Percentiles rank a stretch among this genome's conserved stretches.
These are phyloP conservation scores for Rhododendron kiyosumense DNA, from an alignment of 148 eudicot species.

Conservation along the genomic window DNA sequence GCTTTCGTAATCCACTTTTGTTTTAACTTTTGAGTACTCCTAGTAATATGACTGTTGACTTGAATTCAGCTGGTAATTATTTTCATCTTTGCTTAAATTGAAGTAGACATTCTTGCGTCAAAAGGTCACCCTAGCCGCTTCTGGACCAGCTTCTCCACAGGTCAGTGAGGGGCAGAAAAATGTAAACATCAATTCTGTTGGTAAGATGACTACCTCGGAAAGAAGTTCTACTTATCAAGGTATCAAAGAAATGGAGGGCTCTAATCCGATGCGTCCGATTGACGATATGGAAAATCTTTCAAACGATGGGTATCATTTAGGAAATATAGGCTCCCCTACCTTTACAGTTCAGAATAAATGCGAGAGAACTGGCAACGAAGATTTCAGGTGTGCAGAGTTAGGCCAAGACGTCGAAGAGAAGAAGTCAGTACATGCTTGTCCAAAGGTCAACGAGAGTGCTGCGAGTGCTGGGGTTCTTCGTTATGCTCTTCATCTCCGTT, in stretches of 20 bases:
- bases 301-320: neutral
- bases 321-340: neutral
- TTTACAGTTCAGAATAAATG: slow-evolving; percentile 5
- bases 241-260: slow-evolving; percentile 11
- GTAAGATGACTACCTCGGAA: slow-evolving; percentile 6
- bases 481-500: slow-evolving; percentile 88
- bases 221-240: slow-evolving; percentile 6
- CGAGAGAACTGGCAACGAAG: slow-evolving; percentile 14
- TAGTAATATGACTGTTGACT: neutral
- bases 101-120: slow-evolving; percentile 84
- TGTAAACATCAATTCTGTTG: slow-evolving; percentile 13
- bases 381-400: slow-evolving; percentile 11
- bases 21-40: neutral
- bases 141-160: slow-evolving; percentile 21
- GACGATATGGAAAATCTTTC: neutral
- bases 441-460: slow-evolving; percentile 32
- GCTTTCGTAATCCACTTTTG: neutral
- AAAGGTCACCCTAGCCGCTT: slow-evolving; percentile 55
- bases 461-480: slow-evolving; percentile 52
- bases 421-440: slow-evolving; percentile 26
- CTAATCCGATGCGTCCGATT: neutral
- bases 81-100: slow-evolving; percentile 2
- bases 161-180: slow-evolving; percentile 22
- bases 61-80: neutral
- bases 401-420: slow-evolving; percentile 20